A percentile compares a stretch with the other conserved stretches of the same genome.
Conservation (phyloP, 352 stramenopile species). For the Globisporangium nodosum region DNA sequence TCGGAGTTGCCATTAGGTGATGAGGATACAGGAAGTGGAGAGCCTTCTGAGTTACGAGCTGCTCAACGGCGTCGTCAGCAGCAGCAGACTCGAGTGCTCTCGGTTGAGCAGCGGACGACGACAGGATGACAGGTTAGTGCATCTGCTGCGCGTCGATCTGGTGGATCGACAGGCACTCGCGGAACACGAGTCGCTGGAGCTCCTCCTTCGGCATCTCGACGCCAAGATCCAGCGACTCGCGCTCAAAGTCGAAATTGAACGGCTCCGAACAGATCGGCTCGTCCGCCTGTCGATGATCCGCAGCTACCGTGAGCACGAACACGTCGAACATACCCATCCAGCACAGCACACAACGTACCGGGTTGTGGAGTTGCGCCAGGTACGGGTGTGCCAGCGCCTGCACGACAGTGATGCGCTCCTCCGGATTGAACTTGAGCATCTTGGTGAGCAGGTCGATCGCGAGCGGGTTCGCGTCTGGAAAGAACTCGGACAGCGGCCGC, state of each 20-base stretch:
- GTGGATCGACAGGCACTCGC: slow-evolving; percentile 70
- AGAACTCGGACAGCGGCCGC: slow-evolving; percentile 77
- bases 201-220: slow-evolving; percentile 85
- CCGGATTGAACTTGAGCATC: slow-evolving; percentile 92
- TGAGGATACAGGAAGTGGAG: too few relatives aligned
- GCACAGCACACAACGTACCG: slow-evolving; percentile 28
- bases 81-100: too few relatives aligned
- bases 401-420: slow-evolving; percentile 90
- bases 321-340: too few relatives aligned
- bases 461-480: slow-evolving; percentile 73
- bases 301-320: not conserved
- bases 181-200: slow-evolving; percentile 76
- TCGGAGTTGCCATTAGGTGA: too few relatives aligned
- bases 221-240: slow-evolving; percentile 70
- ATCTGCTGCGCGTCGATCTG: slow-evolving; percentile 64
- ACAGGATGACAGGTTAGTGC: slow-evolving; percentile 19
- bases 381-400: slow-evolving; percentile 90
- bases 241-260: slow-evolving; percentile 88
- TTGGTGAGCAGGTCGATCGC: slow-evolving; percentile 86
- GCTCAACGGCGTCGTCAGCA: too few relatives aligned
- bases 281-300: slow-evolving; percentile 40
- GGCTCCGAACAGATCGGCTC: slow-evolving; percentile 75
- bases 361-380: slow-evolving; percentile 87
- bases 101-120: not conserved
- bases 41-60: too few relatives aligned